Evolutionary conservation across 164 flowering plant genomes (phyloP).

Genomic region (Aristolochia fimbriata): DNA sequence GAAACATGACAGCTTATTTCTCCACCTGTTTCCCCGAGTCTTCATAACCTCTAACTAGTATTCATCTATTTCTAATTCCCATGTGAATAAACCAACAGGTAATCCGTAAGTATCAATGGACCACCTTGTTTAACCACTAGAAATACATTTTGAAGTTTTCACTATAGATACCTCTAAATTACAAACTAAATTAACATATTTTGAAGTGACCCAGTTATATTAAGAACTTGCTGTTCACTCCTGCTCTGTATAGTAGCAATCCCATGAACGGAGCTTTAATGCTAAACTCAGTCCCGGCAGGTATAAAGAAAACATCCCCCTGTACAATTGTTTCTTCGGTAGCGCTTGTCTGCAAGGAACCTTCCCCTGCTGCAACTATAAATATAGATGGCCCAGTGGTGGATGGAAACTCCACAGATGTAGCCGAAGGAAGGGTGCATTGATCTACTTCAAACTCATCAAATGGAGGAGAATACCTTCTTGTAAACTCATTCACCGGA

Average conservation of each 20-base stretch:
- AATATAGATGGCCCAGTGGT: conserved; percentile 67
- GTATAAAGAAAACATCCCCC: conserved; percentile 66
- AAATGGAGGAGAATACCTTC: conserved; percentile 67
- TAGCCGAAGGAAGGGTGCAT: conserved; percentile 44
- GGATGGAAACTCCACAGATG: conserved; percentile 44
- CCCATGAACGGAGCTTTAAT: conserved; percentile 13
- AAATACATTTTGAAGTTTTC: background rate
- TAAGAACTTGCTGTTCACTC: conserved; percentile 47
- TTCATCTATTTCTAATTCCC: background rate
- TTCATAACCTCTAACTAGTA: too few relatives aligned
- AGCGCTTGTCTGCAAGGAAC: conserved; percentile 25
- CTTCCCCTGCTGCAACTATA: conserved; percentile 48
- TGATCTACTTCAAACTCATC: conserved; percentile 91
- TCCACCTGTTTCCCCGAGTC: too few relatives aligned
- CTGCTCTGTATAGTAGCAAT: conserved; percentile 57
- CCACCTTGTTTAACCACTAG: too few relatives aligned
- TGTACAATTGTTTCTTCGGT: conserved; percentile 19
- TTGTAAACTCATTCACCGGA: conserved; percentile 35
- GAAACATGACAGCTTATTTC: too few relatives aligned
- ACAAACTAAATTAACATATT: background rate
- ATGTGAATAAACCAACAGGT: too few relatives aligned
- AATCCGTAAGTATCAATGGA: too few relatives aligned
- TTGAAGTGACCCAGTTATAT: background rate
- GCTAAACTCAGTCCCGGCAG: conserved; percentile 41
- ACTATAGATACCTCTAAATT: background rate